Conservation (phyloP, 2,329 filamentous ascomycete genomes). For the Stromatinia cepivora region DNA sequence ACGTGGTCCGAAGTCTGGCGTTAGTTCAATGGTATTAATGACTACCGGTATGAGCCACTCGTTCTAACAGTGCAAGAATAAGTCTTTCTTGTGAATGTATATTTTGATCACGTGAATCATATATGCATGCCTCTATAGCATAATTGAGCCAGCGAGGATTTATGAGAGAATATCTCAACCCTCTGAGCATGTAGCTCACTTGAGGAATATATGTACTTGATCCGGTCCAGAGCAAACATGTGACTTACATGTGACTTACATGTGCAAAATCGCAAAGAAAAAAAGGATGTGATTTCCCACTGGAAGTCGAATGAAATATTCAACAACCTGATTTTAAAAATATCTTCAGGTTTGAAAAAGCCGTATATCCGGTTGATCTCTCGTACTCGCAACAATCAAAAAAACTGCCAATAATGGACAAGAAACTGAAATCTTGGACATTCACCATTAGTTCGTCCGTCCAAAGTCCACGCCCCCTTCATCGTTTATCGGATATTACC, state of each 20-base stretch:
- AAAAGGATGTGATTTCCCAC: too few species aligned
- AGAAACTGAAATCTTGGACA: not conserved
- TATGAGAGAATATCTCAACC: not conserved
- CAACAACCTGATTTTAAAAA: not conserved
- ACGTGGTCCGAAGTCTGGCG: not conserved
- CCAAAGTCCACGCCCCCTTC: not conserved
- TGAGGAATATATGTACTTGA: too few species aligned
- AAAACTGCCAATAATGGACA: not conserved
- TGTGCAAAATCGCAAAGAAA: too few species aligned
- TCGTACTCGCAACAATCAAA: not conserved
- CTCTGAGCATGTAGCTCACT: not conserved
- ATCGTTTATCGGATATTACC: not conserved
- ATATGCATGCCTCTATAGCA: too few species aligned
- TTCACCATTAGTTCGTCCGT: not conserved
- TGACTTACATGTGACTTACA: too few species aligned
- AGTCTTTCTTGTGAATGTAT: not conserved
- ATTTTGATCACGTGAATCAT: not conserved
- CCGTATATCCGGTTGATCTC: not conserved
- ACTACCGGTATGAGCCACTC: not conserved
- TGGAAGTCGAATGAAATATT: not conserved
- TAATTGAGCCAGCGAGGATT: not conserved
- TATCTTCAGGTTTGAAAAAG: not conserved
- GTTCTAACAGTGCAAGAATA: not conserved
- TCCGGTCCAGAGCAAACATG: too few species aligned
- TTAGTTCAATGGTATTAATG: not conserved